These are phyloP conservation scores for Pelargonium cotyledonis DNA, from an alignment of 441 rosid genomes.

Conservation along the genomic window DNA sequence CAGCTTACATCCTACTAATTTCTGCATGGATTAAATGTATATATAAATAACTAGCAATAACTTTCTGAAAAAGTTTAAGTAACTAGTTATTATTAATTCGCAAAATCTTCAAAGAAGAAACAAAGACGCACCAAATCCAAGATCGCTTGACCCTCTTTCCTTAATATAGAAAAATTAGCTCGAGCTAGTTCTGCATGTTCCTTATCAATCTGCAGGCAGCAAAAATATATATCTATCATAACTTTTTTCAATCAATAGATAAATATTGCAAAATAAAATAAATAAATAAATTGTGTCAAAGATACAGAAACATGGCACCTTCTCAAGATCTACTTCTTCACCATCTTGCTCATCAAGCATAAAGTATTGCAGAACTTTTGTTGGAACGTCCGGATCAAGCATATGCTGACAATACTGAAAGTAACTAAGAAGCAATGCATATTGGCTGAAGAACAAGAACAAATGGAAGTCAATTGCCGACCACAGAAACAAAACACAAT, in stretches of 20 bases:
- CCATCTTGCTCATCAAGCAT: conserved; percentile 76
- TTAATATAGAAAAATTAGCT: conserved; percentile 72
- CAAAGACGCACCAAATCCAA: conserved; percentile 68
- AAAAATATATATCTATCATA: conserved; percentile 13
- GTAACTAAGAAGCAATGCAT: conserved; percentile 88
- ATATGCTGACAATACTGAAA: conserved; percentile 94
- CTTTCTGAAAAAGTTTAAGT: background rate
- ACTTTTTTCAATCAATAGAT: conserved; percentile 11
- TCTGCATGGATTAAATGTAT: background rate
- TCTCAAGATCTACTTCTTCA: conserved; percentile 80
- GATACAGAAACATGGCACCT: conserved; percentile 34
- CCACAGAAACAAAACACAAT: background rate
- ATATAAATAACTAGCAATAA: background rate
- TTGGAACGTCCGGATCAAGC: conserved; percentile 80
- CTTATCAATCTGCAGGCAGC: conserved; percentile 60
- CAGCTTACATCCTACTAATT: background rate
- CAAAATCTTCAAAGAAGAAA: conserved; percentile 5
- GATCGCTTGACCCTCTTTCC: conserved; percentile 85
- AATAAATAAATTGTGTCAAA: background rate
- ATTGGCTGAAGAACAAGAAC: conserved; percentile 51
- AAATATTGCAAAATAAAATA: conserved; percentile 6
- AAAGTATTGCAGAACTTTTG: conserved; percentile 66
- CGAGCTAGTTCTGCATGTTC: conserved; percentile 87
- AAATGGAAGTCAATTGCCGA: conserved; percentile 22
- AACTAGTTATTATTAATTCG: background rate